Evolutionary conservation across 2,329 filamentous ascomycete genomes (phyloP), one percentile per base, ranked within the genome.

Genomic region (Scleromitrula shiraiana): DNA sequence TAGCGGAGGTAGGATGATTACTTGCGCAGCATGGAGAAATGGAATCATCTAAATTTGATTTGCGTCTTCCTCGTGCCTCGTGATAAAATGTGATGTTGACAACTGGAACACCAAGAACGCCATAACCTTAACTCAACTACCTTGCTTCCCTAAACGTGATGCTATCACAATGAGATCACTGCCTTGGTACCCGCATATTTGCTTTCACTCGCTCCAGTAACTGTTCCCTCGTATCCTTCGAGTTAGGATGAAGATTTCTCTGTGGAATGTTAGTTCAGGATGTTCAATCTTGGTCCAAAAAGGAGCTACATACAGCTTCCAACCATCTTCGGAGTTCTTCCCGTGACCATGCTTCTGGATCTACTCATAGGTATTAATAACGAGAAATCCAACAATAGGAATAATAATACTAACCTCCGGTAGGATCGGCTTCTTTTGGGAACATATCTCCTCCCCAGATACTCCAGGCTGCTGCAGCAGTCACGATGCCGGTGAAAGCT

Each of bases 391-490:
- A 23, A 32, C 33, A n/a, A 32, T 5, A 24, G n/a, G n/a, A 29
- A 38, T 10, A 20, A 6, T 12, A 23, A 42, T 19, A 48, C 33
- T 70, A 79, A 70, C 88, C 76, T 51, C 89, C 89, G 23, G 72
- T 86, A n/a, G 90, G 88, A 63, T 95, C 89, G 40, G 72, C 52
- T 55, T 81, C 72, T 3, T 77, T 67, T 1, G 90, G 90, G 60
- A 96, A 95, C 61, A 96, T 77, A 54, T 91, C 88, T 45, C 27
- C 39, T 49, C 88, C 88, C 82, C 85, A 94, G 59, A 96, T 91
- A 15, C 79, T 77, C 83, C 85, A 95, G 35, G 79, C 80, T 14
- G 88, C 85, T 2, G 85, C 88, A 2, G 85, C 88, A 6, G 86
- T 85, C 12, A 96, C 77, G 44, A 94, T 75, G 8, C 85, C 87